Percentiles rank a stretch among this genome's conserved stretches.
Conservation (phyloP, 352 stramenopile species). For the Paralagenidium karlingii region DNA sequence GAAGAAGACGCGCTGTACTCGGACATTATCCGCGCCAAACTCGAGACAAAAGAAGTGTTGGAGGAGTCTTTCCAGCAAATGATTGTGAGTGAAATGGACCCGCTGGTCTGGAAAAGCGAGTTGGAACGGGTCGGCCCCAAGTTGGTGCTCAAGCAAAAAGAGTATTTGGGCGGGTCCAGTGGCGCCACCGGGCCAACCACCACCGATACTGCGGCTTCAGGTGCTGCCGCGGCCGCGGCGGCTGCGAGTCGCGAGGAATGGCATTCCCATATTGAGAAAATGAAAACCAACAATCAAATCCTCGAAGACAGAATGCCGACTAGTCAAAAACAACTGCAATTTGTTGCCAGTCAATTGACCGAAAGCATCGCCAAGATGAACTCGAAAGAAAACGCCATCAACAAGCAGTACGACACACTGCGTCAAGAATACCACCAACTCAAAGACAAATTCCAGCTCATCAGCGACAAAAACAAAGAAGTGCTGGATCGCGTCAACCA, state of each 20-base stretch:
- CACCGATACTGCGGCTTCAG: too few relatives aligned
- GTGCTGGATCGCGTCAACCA: conserved; percentile 50
- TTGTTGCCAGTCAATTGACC: conserved; percentile 36
- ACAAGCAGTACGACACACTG: conserved; percentile 68
- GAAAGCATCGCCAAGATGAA: conserved; percentile 50
- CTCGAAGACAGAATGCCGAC: conserved; percentile 42
- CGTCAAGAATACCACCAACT: conserved; percentile 51
- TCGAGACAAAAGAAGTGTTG: conserved; percentile 21
- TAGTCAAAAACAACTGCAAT: conserved; percentile 42
- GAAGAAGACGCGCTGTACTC: conserved; percentile 56
- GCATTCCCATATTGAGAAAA: conserved; percentile 64
- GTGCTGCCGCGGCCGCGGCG: too few relatives aligned
- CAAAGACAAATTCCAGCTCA: conserved; percentile 41
- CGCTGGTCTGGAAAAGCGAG: conserved; percentile 73
- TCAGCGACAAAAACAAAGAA: conserved; percentile 55
- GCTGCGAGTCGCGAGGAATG: conserved; percentile 37
- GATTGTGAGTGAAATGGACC: conserved; percentile 70
- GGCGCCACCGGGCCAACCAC: too few relatives aligned
- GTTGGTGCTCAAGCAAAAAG: conserved; percentile 44
- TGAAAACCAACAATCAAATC: conserved; percentile 6
- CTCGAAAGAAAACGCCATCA: conserved; percentile 66
- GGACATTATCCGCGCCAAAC: conserved; percentile 25
- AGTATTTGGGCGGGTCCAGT: conserved; percentile 35
- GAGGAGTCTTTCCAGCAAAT: conserved; percentile 77
- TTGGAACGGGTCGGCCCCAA: conserved; percentile 65